Percentiles rank a stretch among this genome's conserved stretches.
These are phyloP conservation scores for Elsinoe australis DNA, from an alignment of 2,329 filamentous ascomycete genomes.

Conservation along the genomic window DNA sequence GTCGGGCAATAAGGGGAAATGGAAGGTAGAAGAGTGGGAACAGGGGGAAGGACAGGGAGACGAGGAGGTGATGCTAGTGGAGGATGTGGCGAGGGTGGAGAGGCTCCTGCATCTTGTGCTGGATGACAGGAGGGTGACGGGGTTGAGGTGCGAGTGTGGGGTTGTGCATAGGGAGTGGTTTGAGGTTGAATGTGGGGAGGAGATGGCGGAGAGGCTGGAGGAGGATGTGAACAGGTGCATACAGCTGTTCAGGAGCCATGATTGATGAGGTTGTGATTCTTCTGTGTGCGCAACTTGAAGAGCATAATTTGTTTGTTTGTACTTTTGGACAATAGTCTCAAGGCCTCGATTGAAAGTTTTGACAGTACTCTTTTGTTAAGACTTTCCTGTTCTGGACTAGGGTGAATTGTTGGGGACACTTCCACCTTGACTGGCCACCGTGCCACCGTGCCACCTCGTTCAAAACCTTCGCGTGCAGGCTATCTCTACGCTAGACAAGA, in stretches of 20 bases:
- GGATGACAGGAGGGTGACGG: constrained; percentile 50
- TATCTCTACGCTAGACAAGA: too few species aligned
- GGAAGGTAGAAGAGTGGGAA: too few species aligned
- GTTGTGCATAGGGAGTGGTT: constrained; percentile 92
- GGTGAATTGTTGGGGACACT: background rate
- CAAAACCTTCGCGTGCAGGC: too few species aligned
- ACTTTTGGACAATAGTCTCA: too few species aligned
- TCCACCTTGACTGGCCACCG: background rate
- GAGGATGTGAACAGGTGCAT: constrained; percentile 32
- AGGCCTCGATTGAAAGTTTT: too few species aligned
- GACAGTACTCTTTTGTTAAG: too few species aligned
- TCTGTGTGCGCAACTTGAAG: too few species aligned
- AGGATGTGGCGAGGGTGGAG: constrained; percentile 81
- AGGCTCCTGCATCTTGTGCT: constrained; percentile 84
- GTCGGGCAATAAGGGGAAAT: too few species aligned
- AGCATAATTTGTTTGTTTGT: too few species aligned
- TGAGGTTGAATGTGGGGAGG: constrained; percentile 66
- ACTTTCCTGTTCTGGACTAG: background rate
- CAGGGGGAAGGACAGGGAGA: too few species aligned
- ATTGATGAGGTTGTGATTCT: background rate
- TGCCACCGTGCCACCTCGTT: too few species aligned
- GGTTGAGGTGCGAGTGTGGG: constrained; percentile 66
- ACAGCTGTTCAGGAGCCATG: background rate
- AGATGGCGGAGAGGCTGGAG: constrained; percentile 60
- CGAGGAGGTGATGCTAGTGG: constrained; percentile 42